Evolutionary conservation across 306 rosid species (phyloP), one percentile per base, ranked within the genome.

Genomic region (Vigna radiata): DNA sequence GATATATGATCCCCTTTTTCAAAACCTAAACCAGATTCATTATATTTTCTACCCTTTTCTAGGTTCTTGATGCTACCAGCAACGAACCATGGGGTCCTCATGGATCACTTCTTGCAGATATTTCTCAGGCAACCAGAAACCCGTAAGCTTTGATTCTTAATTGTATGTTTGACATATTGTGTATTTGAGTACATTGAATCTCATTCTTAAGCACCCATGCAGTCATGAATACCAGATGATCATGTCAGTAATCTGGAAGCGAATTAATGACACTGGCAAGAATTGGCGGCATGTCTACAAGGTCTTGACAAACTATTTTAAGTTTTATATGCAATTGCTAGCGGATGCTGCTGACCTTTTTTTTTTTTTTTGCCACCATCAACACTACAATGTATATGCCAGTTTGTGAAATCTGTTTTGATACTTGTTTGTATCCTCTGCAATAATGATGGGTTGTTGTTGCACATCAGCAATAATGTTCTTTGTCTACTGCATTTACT

Each of bases 41-140:
- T 15, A 39, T 41, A 58, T 19, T 37, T 36, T 41, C 39, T 61
- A 61, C 52, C 74, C 54, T 19, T 17, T 68, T 79, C 46, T 83
- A 96, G 99, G 91, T 96, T 89, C 96, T 96, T 74, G 99, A 96
- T 91, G 80, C 99, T 82, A 96, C 99, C 63, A 96, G 98, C 92
- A 96, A 96, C 83, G 99, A 96, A 82, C 93, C 98, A 37, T 96
- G 99, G 99, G 99, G 99, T 79, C 99, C 99, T 77, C 99, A 96
- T 86, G 99, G 99, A 85, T 70, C 97, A 29, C 91, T 96, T 85
- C 99, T 96, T 81, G 94, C 98, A 17, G 98, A 96, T 82, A 91
- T 96, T 82, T 94, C 99, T 73, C 86, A 82, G 82, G 96, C 98
- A 53, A 88, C 97, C 68, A 87, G 96, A 86, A 96, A 96, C 76